Conservation (phyloP, 1,284 basidiomycete genomes). For the Tausonia pullulans region DNA sequence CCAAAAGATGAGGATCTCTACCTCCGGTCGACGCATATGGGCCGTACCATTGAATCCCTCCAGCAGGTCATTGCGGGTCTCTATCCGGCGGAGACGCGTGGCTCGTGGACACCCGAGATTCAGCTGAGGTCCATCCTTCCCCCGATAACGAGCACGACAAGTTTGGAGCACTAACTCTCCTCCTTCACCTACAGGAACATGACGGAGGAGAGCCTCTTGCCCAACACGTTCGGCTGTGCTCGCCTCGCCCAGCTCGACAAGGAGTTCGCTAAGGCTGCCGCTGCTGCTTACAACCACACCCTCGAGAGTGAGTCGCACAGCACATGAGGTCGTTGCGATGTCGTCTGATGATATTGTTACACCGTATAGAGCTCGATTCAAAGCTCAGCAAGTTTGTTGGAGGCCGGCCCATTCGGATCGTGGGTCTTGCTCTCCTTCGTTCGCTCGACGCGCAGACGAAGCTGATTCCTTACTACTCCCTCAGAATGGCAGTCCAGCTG, state of each 20-base stretch:
- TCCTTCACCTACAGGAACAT: constrained; percentile 8
- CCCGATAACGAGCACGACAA: not conserved
- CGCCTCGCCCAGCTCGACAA: constrained; percentile 50
- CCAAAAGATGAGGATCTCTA: constrained; percentile 46
- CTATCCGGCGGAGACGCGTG: constrained; percentile 40
- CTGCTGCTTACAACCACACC: constrained; percentile 51
- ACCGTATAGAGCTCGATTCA: constrained; percentile 41
- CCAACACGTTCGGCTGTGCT: constrained; percentile 53
- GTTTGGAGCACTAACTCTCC: not conserved
- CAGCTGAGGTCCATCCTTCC: not conserved
- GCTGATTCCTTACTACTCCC: not conserved
- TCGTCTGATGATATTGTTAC: no score
- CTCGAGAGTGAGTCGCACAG: constrained; percentile 36
- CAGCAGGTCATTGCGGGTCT: constrained; percentile 61
- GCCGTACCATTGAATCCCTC: constrained; percentile 63
- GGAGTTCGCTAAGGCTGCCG: constrained; percentile 56
- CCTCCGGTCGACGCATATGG: constrained; percentile 41
- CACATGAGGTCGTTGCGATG: no score
- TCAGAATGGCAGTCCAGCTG: constrained; percentile 59
- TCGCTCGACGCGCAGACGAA: not conserved
- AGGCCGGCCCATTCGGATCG: constrained; percentile 54
- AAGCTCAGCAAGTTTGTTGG: constrained; percentile 57
- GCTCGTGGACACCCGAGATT: constrained; percentile 3
- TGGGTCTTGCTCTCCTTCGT: constrained; percentile 13
- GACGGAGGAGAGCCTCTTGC: constrained; percentile 16